These are phyloP conservation scores for Leccinum imitatum DNA, from an alignment of 768 basidiomycete species.

Conservation along the genomic window DNA sequence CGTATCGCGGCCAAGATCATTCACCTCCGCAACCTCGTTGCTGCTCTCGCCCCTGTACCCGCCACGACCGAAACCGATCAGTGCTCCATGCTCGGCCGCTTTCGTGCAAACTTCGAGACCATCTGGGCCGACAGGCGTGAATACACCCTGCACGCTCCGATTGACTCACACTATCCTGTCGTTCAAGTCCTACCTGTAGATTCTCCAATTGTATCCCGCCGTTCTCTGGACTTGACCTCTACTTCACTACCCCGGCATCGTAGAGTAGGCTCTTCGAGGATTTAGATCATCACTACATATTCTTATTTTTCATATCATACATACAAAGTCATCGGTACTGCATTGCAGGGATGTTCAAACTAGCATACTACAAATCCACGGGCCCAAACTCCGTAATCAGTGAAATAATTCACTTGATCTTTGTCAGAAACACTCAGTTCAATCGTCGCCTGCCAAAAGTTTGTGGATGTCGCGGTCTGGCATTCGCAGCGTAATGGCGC, in stretches of 20 bases:
- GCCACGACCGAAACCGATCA: constrained; percentile 19
- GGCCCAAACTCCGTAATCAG: neutral
- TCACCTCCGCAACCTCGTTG: constrained; percentile 21
- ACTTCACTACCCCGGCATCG: constrained; percentile 13
- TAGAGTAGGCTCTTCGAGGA: constrained; percentile 20
- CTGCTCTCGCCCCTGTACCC: constrained; percentile 23
- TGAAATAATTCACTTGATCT: neutral
- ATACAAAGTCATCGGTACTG: no score
- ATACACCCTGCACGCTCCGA: constrained; percentile 1
- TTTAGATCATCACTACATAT: constrained; percentile 7
- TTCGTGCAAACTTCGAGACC: constrained; percentile 19
- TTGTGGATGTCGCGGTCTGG: constrained; percentile 6
- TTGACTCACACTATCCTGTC: constrained; percentile 4
- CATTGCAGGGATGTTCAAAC: neutral
- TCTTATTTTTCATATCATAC: neutral
- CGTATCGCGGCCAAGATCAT: constrained; percentile 23
- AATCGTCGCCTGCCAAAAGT: neutral
- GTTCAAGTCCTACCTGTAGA: constrained; percentile 3
- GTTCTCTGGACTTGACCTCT: constrained; percentile 10
- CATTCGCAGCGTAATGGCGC: constrained; percentile 10
- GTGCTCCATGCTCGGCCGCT: constrained; percentile 18
- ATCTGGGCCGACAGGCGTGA: constrained; percentile 22
- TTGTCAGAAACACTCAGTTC: neutral
- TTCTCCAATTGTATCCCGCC: constrained; percentile 2
- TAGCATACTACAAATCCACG: neutral